phyloP scores from a whole-genome alignment of 2,329 filamentous ascomycete genomes.

The Lasiodiplodia sp. region DNA sequence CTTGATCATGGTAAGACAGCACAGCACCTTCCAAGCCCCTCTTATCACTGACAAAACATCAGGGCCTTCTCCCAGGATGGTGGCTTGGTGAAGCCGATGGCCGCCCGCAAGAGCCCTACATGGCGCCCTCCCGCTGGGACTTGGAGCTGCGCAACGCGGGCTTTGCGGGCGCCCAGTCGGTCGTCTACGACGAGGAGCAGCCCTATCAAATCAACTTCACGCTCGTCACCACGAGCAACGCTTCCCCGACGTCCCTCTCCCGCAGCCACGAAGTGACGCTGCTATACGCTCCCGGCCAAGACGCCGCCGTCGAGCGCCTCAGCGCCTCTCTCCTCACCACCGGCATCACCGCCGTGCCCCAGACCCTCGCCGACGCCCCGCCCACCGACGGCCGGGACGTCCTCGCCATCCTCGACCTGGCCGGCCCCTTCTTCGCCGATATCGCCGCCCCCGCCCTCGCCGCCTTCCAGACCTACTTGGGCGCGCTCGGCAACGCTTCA shows the following conservation, averaged over 20 bases:
- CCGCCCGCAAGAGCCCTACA: constrained; percentile 37
- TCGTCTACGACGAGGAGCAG: constrained; percentile 34
- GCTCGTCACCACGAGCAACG: constrained; percentile 31
- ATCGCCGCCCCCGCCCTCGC: constrained; percentile 29
- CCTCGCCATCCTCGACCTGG: constrained; percentile 37
- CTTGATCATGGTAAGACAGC: constrained; percentile 39
- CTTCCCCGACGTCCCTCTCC: neutral
- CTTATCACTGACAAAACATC: neutral
- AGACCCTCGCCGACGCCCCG: constrained; percentile 29
- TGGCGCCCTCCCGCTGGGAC: constrained; percentile 40
- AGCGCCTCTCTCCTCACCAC: constrained; percentile 3
- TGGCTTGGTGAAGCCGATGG: constrained; percentile 44
- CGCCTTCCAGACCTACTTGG: constrained; percentile 32
- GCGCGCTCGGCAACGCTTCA: neutral
- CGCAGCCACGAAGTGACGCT: constrained; percentile 13
- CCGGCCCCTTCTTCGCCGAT: constrained; percentile 38
- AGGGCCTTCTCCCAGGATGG: constrained; percentile 43
- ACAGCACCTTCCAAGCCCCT: neutral
- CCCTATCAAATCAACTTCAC: constrained; percentile 34
- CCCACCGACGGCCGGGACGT: constrained; percentile 33
- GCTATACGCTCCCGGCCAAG: neutral
- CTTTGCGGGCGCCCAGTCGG: constrained; percentile 42
- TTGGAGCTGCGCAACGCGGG: constrained; percentile 41
- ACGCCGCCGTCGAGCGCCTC: neutral
- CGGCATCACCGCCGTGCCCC: no score